Percentiles rank a stretch among this genome's conserved stretches.
Conservation (phyloP, 163 green algal genomes). For the Coccomyxa subellipsoidea region DNA sequence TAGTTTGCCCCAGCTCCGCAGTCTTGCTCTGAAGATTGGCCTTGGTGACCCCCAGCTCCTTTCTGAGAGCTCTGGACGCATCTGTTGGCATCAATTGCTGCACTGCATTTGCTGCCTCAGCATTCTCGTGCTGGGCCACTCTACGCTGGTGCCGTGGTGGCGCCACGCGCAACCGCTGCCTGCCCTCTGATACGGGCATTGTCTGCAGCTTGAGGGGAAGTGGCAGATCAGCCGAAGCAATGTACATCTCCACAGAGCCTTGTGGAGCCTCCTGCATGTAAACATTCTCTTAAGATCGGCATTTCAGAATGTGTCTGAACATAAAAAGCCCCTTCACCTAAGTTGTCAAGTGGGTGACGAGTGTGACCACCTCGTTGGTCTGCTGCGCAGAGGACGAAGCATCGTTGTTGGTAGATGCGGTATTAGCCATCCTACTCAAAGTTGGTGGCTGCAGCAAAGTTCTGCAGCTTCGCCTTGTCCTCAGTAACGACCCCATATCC, state of each 20-base stretch:
- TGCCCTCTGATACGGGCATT: neutral
- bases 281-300: no score
- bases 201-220: neutral
- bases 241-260: conserved; percentile 8
- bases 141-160: neutral
- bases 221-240: neutral
- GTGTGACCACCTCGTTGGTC: neutral
- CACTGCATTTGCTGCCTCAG: neutral
- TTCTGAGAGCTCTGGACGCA: neutral
- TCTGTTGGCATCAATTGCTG: neutral
- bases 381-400: neutral
- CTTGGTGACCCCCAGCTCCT: neutral
- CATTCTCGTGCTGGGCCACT: neutral
- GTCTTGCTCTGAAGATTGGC: neutral
- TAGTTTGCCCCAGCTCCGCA: neutral
- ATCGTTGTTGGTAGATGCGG: neutral
- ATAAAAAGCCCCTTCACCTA: neutral
- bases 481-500: neutral
- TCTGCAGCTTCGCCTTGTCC: neutral
- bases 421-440: neutral
- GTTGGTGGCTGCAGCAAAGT: neutral
- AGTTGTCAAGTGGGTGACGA: neutral
- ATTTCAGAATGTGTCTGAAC: no score
- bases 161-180: neutral
- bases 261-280: neutral